Evolutionary conservation across 495 filamentous ascomycete species (phyloP).

Genomic region (Tricharina praecox): DNA sequence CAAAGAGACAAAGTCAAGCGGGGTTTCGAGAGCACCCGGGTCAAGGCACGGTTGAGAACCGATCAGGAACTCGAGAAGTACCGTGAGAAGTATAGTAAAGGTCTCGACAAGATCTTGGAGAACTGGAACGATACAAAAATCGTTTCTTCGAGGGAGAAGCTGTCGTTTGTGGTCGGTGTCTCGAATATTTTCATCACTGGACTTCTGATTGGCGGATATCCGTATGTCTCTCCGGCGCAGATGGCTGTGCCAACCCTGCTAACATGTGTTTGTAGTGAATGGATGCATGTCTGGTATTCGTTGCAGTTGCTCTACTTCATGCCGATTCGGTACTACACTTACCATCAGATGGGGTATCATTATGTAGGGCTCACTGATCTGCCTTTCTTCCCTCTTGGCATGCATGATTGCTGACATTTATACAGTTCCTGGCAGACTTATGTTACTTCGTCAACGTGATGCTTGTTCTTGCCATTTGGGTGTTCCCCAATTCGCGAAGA

Average conservation of each 20-base stretch:
- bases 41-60: constrained; percentile 36
- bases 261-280: too few species aligned
- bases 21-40: constrained; percentile 35
- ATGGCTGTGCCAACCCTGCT: too few species aligned
- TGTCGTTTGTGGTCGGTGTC: constrained; percentile 87
- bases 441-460: constrained; percentile 97
- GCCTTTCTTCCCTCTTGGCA: not conserved
- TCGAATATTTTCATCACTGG: constrained; percentile 94
- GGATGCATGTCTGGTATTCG: constrained; percentile 87
- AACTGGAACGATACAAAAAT: constrained; percentile 78
- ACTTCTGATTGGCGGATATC: constrained; percentile 73
- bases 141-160: constrained; percentile 81
- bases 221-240: constrained; percentile 29
- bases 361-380: constrained; percentile 63
- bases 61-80: constrained; percentile 91
- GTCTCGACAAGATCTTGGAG: constrained; percentile 68
- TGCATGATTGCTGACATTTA: too few species aligned
- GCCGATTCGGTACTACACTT: constrained; percentile 84
- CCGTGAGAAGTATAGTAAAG: constrained; percentile 62
- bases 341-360: constrained; percentile 78
- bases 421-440: constrained; percentile 41
- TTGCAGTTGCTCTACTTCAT: constrained; percentile 77
- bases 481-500: constrained; percentile 77
- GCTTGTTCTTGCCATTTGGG: constrained; percentile 66
- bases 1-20: constrained; percentile 62